Evolutionary conservation across 2,329 filamentous ascomycete species (phyloP).

Genomic region (Cadophora luteo-olivacea): DNA sequence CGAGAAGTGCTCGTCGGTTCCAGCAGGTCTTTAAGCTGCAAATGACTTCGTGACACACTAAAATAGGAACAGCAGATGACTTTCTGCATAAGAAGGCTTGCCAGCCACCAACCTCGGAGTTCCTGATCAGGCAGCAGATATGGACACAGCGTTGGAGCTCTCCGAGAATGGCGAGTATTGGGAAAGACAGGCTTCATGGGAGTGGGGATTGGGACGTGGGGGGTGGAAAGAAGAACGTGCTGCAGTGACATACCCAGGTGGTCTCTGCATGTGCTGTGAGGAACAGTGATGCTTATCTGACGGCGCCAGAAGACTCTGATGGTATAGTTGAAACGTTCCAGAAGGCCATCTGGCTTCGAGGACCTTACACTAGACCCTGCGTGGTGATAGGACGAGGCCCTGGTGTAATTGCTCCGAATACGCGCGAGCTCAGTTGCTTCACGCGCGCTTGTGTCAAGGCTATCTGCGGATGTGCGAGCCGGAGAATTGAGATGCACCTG

Average conservation of each 20-base stretch:
- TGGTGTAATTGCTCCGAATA: conserved; percentile 38
- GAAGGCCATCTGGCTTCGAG: conserved; percentile 31
- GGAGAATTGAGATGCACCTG: conserved; percentile 19
- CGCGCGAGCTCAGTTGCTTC: conserved; percentile 40
- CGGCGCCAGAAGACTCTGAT: conserved; percentile 53
- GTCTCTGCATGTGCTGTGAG: conserved; percentile 57
- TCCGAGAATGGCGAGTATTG: conserved; percentile 19
- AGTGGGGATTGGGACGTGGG: not conserved
- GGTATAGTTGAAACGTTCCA: conserved; percentile 33
- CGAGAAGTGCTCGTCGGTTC: not conserved
- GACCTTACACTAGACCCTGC: conserved; percentile 22
- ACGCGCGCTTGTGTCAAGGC: conserved; percentile 33
- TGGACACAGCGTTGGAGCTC: conserved; percentile 21
- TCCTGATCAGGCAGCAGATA: conserved; percentile 20
- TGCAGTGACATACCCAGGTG: conserved; percentile 56
- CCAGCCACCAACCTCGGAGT: conserved; percentile 26
- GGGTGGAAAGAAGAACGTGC: conserved; percentile 24
- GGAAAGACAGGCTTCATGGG: not conserved
- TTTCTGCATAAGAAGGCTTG: conserved; percentile 23
- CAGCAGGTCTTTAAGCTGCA: conserved; percentile 10
- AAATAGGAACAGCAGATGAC: conserved; percentile 22
- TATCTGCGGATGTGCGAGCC: conserved; percentile 21
- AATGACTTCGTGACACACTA: conserved; percentile 21
- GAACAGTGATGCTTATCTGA: conserved; percentile 57
- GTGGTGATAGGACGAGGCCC: conserved; percentile 32